Base-by-base conservation (phyloP, 257 asterid species). In the Plantago elongata region DNA sequence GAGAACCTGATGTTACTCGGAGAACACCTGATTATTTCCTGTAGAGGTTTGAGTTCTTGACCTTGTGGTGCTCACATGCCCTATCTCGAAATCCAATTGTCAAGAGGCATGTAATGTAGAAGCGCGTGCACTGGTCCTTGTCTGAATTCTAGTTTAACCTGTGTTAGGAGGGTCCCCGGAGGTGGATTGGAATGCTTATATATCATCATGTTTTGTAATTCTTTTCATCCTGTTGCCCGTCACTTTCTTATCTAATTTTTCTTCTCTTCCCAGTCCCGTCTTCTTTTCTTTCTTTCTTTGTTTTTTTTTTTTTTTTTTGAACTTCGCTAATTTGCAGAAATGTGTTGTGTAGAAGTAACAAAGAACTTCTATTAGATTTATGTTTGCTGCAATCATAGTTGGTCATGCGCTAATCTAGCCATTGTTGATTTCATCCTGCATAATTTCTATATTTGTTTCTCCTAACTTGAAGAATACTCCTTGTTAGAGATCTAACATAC, bases 21-120 rank as follows among this genome's bases (percentile, higher is more conserved):
- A 82, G 94, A 68, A 84, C 94, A 3, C 94, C 93, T 1, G 94
- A 84, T 64, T 84, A 84, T 78, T 84, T 84, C 84, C 67, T 84
- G 72, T 84, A 74, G 75, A 71, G 65, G 72, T 30, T 70, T 50
- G 54, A 14, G 58, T 37, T 51, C 56, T 45, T 34, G 66, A 67
- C 69, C 63, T 45, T 51, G 59, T 17, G 37, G 51, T 51, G 60
- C 27, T 51, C 17, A 17, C 52, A 63, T 51, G 49, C 60, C 59
- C 63, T 60, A 57, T 58, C 48, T 40, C 52, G 74, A 61, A 71
- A 69, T 68, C 61, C 54, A 55, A 62, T 64, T 68, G 64, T 59
- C 58, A 59, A 75, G 75, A 71, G 75, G 61, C 72, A 61, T 78
- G 74, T 60, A 70, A 70, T 49, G 69, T 69, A 57, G 77, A 66